Conservation (phyloP, 306 rosid species). For the Sphenostylis stenocarpa region DNA sequence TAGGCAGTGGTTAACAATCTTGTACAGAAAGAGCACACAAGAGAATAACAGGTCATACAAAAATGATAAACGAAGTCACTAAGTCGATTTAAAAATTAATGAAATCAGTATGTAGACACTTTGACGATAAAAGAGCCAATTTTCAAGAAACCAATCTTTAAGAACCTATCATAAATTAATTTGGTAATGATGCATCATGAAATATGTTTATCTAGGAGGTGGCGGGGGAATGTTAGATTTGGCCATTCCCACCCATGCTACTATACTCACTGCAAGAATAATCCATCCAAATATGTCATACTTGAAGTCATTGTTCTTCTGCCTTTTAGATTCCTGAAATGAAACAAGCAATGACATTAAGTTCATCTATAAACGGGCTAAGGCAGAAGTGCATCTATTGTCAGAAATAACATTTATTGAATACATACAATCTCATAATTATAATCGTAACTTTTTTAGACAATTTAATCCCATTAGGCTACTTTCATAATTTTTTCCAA, state of each 20-base stretch:
- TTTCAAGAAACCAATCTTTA: conserved; percentile 24
- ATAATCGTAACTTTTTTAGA: conserved; percentile 5
- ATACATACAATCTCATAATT: background rate
- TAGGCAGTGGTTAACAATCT: too few species aligned
- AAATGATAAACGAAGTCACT: too few species aligned
- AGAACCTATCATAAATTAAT: conserved; percentile 30
- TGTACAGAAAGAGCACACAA: too few species aligned
- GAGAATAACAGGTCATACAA: background rate
- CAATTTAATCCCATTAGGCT: conserved; percentile 13
- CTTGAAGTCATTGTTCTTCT: conserved; percentile 62
- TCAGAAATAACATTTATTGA: background rate
- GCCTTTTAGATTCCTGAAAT: conserved; percentile 60
- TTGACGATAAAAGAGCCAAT: too few species aligned
- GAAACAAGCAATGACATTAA: conserved; percentile 15
- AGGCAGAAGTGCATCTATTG: background rate
- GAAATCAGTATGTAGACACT: conserved; percentile 19
- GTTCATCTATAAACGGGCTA: background rate
- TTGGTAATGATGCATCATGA: conserved; percentile 10
- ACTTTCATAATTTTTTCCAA: background rate
- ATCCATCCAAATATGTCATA: conserved; percentile 87
- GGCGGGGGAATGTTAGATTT: conserved; percentile 70
- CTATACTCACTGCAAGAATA: conserved; percentile 72
- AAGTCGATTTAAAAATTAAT: background rate
- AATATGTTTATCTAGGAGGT: conserved; percentile 53
- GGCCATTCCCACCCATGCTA: conserved; percentile 74